Base-by-base conservation (phyloP, 148 eudicot species). In the Rhododendron molle region DNA sequence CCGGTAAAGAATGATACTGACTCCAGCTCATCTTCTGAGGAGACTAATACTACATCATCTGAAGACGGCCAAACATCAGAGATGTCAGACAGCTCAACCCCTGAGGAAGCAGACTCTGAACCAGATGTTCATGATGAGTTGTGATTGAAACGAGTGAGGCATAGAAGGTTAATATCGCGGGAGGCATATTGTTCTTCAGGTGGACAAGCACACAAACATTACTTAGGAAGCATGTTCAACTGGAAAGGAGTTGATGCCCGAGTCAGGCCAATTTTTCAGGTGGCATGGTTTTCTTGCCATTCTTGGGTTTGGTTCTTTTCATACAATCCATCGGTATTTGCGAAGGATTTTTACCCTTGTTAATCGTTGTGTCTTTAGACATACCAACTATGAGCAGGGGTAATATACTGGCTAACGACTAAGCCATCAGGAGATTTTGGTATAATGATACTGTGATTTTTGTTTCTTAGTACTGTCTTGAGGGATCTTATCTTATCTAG, bases 1-100 rank as follows among this genome's bases (percentile, higher is more conserved):
- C 94, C 98, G 11, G 93, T 87, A 44, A 95, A 92, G 86, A 93
- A 89, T 83, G 93, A 92, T 69, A 90, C 92, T 1, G 92, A 83
- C 40, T 49, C 93, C 43, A 81, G 79, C 47, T 87, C 96, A 15
- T 56, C 92, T 62, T 84, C 94, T 3, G 91, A 91, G 46, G 93
- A 92, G 65, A 56, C 82, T 74, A 74, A 74, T 74, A 36, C 20
- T 5, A 71, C 76, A 20, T 71, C 89, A 47, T 82, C 93, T 32
- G 58, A 90, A 56, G 86, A 89, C 83, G 91, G 78, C 38, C 67
- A 87, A 43, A 76, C 84, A 65, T 46, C 86, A 3, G 89, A 86
- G 44, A 91, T 40, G 28, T 85, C 93, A 30, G 90, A 86, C 26
- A 6, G 87, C 71, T 44, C 89, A 71, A 84, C 87, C 26, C 40